Percentiles rank a stretch among this genome's conserved stretches.
Conservation (phyloP, 257 asterid species). For the Leonotis leonurus region DNA sequence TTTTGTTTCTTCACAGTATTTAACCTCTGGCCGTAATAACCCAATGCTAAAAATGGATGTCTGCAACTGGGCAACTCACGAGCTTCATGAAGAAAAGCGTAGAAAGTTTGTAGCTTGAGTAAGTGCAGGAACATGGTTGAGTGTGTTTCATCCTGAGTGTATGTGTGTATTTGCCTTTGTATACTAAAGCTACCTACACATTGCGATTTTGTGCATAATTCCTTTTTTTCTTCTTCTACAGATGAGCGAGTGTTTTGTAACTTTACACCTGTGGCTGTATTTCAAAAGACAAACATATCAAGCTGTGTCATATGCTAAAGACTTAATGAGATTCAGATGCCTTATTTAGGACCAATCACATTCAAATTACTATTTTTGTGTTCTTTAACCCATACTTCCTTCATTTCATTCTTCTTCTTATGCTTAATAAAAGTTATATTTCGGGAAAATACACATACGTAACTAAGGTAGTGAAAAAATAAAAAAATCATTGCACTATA, state of each 20-base stretch:
- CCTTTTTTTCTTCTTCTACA: background rate
- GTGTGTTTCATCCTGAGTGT: conserved; percentile 1
- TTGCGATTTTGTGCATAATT: conserved; percentile 7
- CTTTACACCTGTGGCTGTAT: background rate
- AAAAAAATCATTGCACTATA: no score
- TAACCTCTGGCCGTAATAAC: background rate
- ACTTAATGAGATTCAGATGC: no score
- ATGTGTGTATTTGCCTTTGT: background rate
- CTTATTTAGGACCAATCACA: background rate
- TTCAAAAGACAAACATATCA: no score
- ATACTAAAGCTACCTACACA: background rate
- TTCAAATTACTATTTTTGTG: background rate
- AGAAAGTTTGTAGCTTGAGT: conserved; percentile 3
- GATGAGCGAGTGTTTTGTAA: background rate
- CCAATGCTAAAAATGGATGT: background rate
- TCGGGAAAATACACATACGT: no score
- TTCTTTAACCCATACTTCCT: no score
- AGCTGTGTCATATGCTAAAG: no score
- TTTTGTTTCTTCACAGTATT: background rate
- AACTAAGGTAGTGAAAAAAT: no score
- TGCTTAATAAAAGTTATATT: no score
- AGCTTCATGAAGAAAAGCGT: background rate
- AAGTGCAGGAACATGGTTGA: conserved; percentile 7
- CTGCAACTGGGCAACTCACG: background rate
- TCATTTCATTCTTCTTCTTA: no score